Conservation (phyloP, 2,329 filamentous ascomycete genomes). For the Dactylella cylindrospora region DNA sequence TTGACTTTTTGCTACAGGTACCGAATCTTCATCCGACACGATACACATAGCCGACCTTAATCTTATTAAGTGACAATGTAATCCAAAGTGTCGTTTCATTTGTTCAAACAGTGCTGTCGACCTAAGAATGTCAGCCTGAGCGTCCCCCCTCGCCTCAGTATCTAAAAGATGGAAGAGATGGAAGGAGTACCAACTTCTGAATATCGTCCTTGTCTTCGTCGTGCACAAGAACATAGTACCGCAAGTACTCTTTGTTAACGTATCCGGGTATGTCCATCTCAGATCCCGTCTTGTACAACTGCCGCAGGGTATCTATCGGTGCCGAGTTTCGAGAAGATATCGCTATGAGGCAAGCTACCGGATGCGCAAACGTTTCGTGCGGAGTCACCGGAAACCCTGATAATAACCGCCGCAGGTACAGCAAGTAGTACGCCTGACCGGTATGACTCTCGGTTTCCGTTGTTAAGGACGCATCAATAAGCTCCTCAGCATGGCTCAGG, state of each 20-base stretch:
- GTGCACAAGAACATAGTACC: constrained; percentile 95
- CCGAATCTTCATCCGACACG: constrained; percentile 86
- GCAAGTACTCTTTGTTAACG: constrained; percentile 86
- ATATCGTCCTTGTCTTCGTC: constrained; percentile 97
- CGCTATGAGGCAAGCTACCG: constrained; percentile 89
- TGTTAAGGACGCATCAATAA: constrained; percentile 44
- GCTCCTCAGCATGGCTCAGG: constrained; percentile 71
- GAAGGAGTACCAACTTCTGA: constrained; percentile 57
- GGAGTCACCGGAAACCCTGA: constrained; percentile 75
- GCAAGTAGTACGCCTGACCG: constrained; percentile 69
- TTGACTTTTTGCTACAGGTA: constrained; percentile 75
- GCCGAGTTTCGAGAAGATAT: constrained; percentile 84
- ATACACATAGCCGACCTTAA: constrained; percentile 81
- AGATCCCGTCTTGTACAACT: constrained; percentile 74
- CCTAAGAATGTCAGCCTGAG: constrained; percentile 45
- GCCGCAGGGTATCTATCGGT: constrained; percentile 83
- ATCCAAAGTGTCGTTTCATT: constrained; percentile 97
- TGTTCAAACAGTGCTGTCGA: constrained; percentile 91
- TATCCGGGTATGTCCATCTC: constrained; percentile 75
- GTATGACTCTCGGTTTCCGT: constrained; percentile 42
- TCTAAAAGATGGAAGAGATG: neutral
- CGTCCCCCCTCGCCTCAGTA: neutral
- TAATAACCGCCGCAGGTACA: constrained; percentile 80
- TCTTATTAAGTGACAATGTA: constrained; percentile 89
- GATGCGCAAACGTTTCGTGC: constrained; percentile 92